Conservation (phyloP, 2,329 filamentous ascomycete species). For the Sordariomycetes sp. region DNA sequence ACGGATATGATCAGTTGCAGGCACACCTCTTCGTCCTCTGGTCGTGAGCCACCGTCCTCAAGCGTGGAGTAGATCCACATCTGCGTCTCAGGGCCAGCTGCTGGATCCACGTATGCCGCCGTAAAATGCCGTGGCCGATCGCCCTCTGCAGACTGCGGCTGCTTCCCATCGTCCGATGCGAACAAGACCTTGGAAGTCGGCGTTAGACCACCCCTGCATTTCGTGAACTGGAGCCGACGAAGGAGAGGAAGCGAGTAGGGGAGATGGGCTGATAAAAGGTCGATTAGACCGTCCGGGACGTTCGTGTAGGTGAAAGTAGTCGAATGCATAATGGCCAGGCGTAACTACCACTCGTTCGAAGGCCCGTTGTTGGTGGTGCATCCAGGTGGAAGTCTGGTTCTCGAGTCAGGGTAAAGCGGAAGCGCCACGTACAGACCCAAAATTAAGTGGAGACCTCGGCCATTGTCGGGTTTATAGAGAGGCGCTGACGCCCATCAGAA, state of each 20-base stretch:
- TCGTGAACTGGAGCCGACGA: constrained; percentile 47
- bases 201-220: neutral
- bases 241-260: constrained; percentile 47
- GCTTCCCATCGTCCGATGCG: constrained; percentile 11
- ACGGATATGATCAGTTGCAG: constrained; percentile 19
- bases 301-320: neutral
- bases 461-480: no score
- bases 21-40: constrained; percentile 11
- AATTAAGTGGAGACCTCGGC: no score
- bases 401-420: no score
- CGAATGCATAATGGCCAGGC: neutral
- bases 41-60: constrained; percentile 18
- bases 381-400: no score
- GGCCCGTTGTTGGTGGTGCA: no score
- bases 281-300: constrained; percentile 1
- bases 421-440: no score
- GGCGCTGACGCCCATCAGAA: no score
- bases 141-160: neutral
- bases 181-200: constrained; percentile 18
- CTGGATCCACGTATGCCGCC: constrained; percentile 48
- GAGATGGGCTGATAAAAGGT: constrained; percentile 32
- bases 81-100: constrained; percentile 47
- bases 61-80: constrained; percentile 47
- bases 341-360: no score
- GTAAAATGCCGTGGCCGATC: constrained; percentile 24